Base-by-base conservation (phyloP, 2,329 filamentous ascomycete species). In the Beauveria medogensis region DNA sequence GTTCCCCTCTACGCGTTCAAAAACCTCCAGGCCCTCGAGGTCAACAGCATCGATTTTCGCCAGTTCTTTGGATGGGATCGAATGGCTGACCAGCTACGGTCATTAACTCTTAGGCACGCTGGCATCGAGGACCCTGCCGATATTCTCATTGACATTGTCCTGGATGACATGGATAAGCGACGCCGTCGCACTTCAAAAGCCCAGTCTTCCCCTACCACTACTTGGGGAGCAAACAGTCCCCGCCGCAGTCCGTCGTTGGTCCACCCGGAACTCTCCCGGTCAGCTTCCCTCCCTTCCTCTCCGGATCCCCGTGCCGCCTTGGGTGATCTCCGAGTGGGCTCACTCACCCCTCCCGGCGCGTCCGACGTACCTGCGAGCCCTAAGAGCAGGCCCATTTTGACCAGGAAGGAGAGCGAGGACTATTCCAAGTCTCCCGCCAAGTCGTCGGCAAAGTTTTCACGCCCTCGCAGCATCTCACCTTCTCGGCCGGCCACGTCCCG, bases 1-100 rank as follows among this genome's bases (percentile, higher is more conserved):
- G 94, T 99, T 34, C 94, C 94, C 22, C 80, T 99, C n/a, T 89
- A 96, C 73, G 90, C 90, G 9, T 97, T 99, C 83, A 97, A 99
- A 77, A 99, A 97, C 67, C 79, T 97, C 59, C 93, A 93, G 74
- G 89, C 91, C 24, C 81, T 99, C 65, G 94, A 99, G 73, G 90
- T 99, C 58, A 92, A 88, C 76, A 92, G 95, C 75, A 89, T 97
- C 71, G 94, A 99, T 74, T 97, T 96, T 71, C 86, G 94, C 64
- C 92, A 96, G 68, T 97, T 97, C 76, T 96, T 92, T 74, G 94
- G 94, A 62, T 99, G 94, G 94, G 93, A 99, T 72, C 86, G 90
- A 62, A 77, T 97, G 60, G 90, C 94, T 9, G 94, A 99, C 71
- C 92, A 97, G 73, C 78, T 99, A 64, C 87, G 92, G 63, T 95